Evolutionary conservation across 306 rosid genomes (phyloP).

Genomic region (Begonia loranthoides): DNA sequence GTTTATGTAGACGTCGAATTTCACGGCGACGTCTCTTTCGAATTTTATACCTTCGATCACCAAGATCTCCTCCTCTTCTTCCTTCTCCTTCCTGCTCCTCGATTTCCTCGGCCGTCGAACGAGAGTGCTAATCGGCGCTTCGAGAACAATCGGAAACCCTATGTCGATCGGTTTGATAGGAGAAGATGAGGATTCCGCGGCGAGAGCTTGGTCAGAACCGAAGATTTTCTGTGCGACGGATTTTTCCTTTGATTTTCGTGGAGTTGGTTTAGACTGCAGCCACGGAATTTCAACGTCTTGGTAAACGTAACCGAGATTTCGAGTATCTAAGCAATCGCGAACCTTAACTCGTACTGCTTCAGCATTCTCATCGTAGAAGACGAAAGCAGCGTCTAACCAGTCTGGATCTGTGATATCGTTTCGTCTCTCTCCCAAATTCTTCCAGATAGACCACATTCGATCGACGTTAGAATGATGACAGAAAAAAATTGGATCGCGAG

Average conservation of each 20-base stretch:
- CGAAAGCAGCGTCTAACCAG: conserved; percentile 52
- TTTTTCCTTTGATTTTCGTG: conserved; percentile 4
- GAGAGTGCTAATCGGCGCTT: conserved; percentile 16
- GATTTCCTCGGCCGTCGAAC: conserved; percentile 45
- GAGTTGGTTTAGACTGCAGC: conserved; percentile 35
- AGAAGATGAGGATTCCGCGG: conserved; percentile 18
- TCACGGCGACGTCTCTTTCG: conserved; percentile 23
- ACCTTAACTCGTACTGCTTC: conserved; percentile 49
- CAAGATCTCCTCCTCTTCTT: conserved; percentile 29
- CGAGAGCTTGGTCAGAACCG: conserved; percentile 24
- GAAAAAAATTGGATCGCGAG: conserved; percentile 57
- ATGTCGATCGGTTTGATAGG: not conserved
- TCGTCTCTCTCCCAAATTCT: conserved; percentile 33
- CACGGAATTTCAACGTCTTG: conserved; percentile 61
- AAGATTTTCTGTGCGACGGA: conserved; percentile 9
- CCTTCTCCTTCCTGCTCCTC: conserved; percentile 32
- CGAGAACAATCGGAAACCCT: conserved; percentile 32
- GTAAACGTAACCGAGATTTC: conserved; percentile 40
- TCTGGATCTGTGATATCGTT: conserved; percentile 27
- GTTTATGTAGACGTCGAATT: conserved; percentile 66
- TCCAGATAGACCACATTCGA: conserved; percentile 66
- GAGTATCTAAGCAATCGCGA: conserved; percentile 42
- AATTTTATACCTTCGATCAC: conserved; percentile 43
- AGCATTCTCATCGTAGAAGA: conserved; percentile 63
- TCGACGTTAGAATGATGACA: conserved; percentile 65